Conservation (phyloP, 2,329 filamentous ascomycete species). For the Pyrenochaeta sp. region DNA sequence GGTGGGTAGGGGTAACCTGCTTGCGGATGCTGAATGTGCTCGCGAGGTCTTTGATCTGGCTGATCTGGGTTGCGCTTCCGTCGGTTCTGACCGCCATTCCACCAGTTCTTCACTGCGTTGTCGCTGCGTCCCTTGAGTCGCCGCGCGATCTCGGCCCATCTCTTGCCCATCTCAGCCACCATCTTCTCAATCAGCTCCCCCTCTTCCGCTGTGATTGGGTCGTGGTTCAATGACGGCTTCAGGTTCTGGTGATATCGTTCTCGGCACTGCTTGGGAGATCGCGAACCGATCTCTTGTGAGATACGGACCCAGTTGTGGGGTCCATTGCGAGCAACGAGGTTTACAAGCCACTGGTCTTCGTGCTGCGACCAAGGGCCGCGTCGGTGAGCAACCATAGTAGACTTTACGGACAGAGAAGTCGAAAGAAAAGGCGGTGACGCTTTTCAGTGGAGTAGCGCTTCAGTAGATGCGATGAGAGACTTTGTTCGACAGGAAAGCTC, state of each 20-base stretch:
- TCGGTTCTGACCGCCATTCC: conserved; percentile 92
- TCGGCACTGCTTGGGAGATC: conserved; percentile 92
- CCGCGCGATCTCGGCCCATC: conserved; percentile 92
- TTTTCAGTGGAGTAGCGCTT: background rate
- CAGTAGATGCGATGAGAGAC: background rate
- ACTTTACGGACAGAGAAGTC: conserved; percentile 7
- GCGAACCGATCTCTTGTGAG: conserved; percentile 74
- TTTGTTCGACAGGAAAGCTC: background rate
- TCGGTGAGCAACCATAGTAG: conserved; percentile 64
- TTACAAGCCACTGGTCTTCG: conserved; percentile 76
- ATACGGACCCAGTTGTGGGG: conserved; percentile 92
- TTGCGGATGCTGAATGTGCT: conserved; percentile 44
- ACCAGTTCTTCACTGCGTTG: conserved; percentile 98
- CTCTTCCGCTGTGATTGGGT: conserved; percentile 81
- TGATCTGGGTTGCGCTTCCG: conserved; percentile 59
- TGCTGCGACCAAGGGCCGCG: conserved; percentile 84
- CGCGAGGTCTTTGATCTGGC: conserved; percentile 34
- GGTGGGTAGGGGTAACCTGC: conserved; percentile 40
- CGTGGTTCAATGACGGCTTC: conserved; percentile 80
- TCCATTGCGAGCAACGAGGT: conserved; percentile 75
- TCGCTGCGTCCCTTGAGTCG: conserved; percentile 85
- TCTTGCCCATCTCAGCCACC: conserved; percentile 80
- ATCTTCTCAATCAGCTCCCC: conserved; percentile 77
- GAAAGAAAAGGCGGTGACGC: background rate
- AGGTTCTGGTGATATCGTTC: conserved; percentile 95